Evolutionary conservation across 345 rosid genomes (phyloP).

Genomic region (Microthlaspi erraticum): DNA sequence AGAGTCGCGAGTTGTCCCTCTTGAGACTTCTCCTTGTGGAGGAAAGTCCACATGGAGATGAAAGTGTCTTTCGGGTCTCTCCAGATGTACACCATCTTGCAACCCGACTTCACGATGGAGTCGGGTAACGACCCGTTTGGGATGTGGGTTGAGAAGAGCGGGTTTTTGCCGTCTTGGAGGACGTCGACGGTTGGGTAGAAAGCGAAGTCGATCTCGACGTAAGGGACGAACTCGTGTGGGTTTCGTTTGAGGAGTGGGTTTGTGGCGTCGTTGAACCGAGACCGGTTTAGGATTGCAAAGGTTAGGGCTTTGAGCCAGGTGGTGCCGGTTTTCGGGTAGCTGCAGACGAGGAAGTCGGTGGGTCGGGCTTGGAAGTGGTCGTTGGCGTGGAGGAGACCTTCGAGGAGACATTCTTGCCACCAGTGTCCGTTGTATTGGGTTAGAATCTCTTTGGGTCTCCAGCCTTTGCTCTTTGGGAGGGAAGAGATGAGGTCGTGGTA

Average conservation of each 20-base stretch:
- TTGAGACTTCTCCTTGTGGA: conserved; percentile 48
- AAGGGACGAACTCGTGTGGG: conserved; percentile 52
- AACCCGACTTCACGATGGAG: conserved; percentile 37
- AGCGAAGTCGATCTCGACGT: conserved; percentile 48
- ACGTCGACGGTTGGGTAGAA: conserved; percentile 45
- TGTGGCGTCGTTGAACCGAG: conserved; percentile 23
- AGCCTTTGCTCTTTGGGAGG: conserved; percentile 45
- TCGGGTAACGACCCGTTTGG: conserved; percentile 42
- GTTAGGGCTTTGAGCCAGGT: conserved; percentile 52
- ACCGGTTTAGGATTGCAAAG: conserved; percentile 41
- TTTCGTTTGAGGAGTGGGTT: conserved; percentile 40
- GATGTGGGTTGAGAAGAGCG: conserved; percentile 47
- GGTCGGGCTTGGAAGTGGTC: conserved; percentile 46
- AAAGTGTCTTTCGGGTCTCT: conserved; percentile 48
- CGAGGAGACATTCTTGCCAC: conserved; percentile 50
- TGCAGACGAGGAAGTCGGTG: conserved; percentile 45
- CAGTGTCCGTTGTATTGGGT: conserved; percentile 39
- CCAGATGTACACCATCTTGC: conserved; percentile 49
- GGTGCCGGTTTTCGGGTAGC: conserved; percentile 50
- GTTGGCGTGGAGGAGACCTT: conserved; percentile 45
- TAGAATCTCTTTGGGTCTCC: conserved; percentile 44
- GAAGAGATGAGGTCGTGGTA: conserved; percentile 35
- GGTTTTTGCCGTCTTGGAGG: conserved; percentile 37
- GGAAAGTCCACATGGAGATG: conserved; percentile 49
- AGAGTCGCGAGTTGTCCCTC: conserved; percentile 43